Conservation (phyloP, 2,329 filamentous ascomycete species). For the Xylariales sp. region DNA sequence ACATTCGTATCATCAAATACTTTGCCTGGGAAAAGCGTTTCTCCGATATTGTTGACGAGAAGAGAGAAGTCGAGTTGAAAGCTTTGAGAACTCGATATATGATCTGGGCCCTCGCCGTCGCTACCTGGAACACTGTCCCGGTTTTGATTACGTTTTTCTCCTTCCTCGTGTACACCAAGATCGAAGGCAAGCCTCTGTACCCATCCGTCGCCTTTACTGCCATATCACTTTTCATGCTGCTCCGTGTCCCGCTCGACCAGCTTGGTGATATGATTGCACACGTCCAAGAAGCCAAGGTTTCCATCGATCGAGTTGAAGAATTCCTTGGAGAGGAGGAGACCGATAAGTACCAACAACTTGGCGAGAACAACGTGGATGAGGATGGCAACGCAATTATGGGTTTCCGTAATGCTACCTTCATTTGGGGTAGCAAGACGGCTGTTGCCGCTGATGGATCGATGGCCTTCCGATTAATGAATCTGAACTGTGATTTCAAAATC, state of each 20-base stretch:
- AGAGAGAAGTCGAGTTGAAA: conserved; percentile 72
- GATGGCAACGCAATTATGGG: conserved; percentile 73
- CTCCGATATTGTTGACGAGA: conserved; percentile 80
- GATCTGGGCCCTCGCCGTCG: conserved; percentile 86
- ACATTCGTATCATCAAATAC: conserved; percentile 98
- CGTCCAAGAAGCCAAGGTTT: conserved; percentile 95
- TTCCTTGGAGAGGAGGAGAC: conserved; percentile 93
- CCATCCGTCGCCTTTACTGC: conserved; percentile 95
- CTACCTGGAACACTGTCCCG: conserved; percentile 94
- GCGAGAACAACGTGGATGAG: conserved; percentile 63
- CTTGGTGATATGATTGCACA: conserved; percentile 98
- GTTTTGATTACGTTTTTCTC: conserved; percentile 95
- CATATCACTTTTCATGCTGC: conserved; percentile 89
- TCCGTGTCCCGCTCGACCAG: conserved; percentile 90
- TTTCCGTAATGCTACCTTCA: conserved; percentile 78
- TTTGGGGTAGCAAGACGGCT: conserved; percentile 75
- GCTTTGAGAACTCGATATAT: conserved; percentile 80
- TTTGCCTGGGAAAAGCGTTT: conserved; percentile 98
- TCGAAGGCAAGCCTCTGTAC: conserved; percentile 84
- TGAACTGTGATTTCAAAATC: conserved; percentile 78
- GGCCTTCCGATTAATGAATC: conserved; percentile 76
- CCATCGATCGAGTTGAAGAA: conserved; percentile 91
- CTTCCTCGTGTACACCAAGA: conserved; percentile 85
- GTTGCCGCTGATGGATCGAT: conserved; percentile 61
- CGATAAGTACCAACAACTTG: conserved; percentile 86